These are phyloP conservation scores for Leccinum pellstonianum DNA, from an alignment of 768 basidiomycete genomes.

Conservation along the genomic window DNA sequence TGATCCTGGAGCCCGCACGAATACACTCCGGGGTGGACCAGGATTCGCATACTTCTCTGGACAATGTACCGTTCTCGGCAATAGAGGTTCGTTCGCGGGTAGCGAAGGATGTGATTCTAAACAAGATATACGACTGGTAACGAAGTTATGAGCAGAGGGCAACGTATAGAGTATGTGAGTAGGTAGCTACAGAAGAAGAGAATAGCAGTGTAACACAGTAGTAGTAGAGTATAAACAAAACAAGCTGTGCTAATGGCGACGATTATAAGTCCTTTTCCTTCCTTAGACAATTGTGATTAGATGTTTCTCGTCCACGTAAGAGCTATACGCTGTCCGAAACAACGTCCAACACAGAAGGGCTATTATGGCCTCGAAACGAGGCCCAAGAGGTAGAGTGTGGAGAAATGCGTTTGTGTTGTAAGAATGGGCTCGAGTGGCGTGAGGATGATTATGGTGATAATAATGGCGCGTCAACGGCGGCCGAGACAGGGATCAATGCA, in stretches of 20 bases:
- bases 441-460: conserved; percentile 1
- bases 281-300: conserved; percentile 21
- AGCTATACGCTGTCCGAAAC: conserved; percentile 6
- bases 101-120: background rate
- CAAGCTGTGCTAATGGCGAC: conserved; percentile 7
- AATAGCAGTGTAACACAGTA: conserved; percentile 1
- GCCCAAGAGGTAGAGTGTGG: conserved; percentile 3
- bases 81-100: background rate
- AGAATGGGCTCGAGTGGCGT: background rate
- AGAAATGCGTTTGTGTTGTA: background rate
- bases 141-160: conserved; percentile 9
- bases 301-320: conserved; percentile 3
- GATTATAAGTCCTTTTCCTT: conserved; percentile 21
- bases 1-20: background rate
- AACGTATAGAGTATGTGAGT: conserved; percentile 7
- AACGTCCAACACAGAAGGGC: background rate
- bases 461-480: conserved; percentile 5
- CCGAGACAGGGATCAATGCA: background rate
- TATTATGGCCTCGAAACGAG: conserved; percentile 12
- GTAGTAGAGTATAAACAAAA: conserved; percentile 6
- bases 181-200: conserved; percentile 18
- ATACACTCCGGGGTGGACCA: background rate
- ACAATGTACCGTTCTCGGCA: background rate
- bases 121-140: background rate
- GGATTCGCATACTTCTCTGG: conserved; percentile 4